Conservation (phyloP, 2,329 filamentous ascomycete genomes). For the Lachnellula hyalina region DNA sequence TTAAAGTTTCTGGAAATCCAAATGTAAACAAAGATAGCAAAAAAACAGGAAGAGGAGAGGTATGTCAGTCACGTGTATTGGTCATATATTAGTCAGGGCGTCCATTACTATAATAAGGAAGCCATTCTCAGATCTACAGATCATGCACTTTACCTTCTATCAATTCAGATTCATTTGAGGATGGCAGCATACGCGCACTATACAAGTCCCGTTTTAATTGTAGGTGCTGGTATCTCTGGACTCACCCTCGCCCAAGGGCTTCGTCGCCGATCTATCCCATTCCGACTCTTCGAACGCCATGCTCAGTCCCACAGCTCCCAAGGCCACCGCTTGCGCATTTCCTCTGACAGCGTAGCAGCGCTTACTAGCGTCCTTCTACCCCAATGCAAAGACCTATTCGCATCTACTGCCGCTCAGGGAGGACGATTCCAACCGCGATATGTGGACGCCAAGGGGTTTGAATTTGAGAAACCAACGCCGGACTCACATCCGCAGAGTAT, state of each 20-base stretch:
- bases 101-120: too few species aligned
- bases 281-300: not conserved
- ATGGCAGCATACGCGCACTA: not conserved
- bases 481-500: not conserved
- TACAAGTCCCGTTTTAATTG: slow-evolving; percentile 13
- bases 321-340: slow-evolving; percentile 1
- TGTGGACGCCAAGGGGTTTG: slow-evolving; percentile 1
- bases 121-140: too few species aligned
- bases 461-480: not conserved
- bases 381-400: not conserved
- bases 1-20: too few species aligned
- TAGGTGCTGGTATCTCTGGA: slow-evolving; percentile 30
- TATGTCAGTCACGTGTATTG: too few species aligned
- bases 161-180: too few species aligned
- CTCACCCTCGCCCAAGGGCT: slow-evolving; percentile 26
- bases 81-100: too few species aligned
- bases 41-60: too few species aligned
- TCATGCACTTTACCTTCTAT: too few species aligned
- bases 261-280: not conserved
- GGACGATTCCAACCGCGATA: slow-evolving; percentile 2
- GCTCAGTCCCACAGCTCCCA: not conserved
- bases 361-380: not conserved
- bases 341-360: not conserved
- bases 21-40: too few species aligned
- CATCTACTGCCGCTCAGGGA: not conserved